Evolutionary conservation across 1,139 yeast genomes (phyloP).

Genomic region (Suhomyces maxii): DNA sequence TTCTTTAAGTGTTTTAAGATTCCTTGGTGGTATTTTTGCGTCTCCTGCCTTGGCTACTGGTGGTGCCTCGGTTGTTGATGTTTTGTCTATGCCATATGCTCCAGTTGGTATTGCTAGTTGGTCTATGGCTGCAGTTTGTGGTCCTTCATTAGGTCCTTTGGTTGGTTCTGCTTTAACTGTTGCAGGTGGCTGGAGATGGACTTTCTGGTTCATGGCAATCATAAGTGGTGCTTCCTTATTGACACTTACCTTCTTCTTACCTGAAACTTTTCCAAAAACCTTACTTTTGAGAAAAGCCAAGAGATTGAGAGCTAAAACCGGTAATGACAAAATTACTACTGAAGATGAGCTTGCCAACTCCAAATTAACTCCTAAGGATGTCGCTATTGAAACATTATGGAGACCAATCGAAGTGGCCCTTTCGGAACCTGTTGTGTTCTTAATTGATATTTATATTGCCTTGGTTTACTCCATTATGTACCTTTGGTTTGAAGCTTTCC

Average conservation of each 20-base stretch:
- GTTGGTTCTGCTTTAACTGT: constrained; percentile 34
- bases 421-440: constrained; percentile 46
- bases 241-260: constrained; percentile 28
- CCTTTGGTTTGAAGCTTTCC: constrained; percentile 63
- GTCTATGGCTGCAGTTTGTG: constrained; percentile 39
- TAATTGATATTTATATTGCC: constrained; percentile 51
- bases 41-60: constrained; percentile 40
- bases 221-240: constrained; percentile 29
- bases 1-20: constrained; percentile 32
- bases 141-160: constrained; percentile 40
- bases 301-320: constrained; percentile 36
- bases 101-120: constrained; percentile 36
- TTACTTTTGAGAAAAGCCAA: constrained; percentile 36
- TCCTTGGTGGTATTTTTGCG: constrained; percentile 36
- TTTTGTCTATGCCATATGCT: constrained; percentile 26
- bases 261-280: constrained; percentile 37
- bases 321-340: constrained; percentile 30
- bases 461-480: constrained; percentile 55
- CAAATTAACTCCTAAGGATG: constrained; percentile 18
- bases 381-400: constrained; percentile 46
- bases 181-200: constrained; percentile 38
- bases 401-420: constrained; percentile 46
- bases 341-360: constrained; percentile 29
- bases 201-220: constrained; percentile 40
- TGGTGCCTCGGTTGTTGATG: constrained; percentile 37